Conservation (phyloP, 805 yeast genomes). For the Yueomyces sinensis region DNA sequence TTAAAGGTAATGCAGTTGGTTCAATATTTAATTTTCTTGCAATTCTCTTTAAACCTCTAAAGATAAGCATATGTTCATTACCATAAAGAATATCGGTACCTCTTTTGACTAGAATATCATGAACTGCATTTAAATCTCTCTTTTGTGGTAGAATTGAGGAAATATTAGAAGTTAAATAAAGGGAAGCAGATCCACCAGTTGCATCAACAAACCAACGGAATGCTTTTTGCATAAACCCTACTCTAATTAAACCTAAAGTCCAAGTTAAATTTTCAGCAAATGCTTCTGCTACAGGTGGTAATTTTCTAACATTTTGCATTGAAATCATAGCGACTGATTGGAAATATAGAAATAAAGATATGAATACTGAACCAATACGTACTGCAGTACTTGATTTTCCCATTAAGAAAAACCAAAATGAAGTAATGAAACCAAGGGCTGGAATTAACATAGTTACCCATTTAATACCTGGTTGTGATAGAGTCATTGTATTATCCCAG, state of each 20-base stretch:
- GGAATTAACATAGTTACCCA: constrained; percentile 94
- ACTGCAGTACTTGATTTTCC: constrained; percentile 89
- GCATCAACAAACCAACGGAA: constrained; percentile 79
- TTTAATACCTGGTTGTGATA: constrained; percentile 67
- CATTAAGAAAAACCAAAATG: constrained; percentile 70
- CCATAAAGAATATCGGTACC: constrained; percentile 30
- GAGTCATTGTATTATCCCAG: constrained; percentile 69
- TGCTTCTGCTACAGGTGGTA: constrained; percentile 89
- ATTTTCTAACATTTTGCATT: constrained; percentile 74
- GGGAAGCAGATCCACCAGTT: constrained; percentile 80
- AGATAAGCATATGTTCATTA: constrained; percentile 44
- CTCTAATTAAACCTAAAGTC: constrained; percentile 86
- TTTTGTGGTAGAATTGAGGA: constrained; percentile 61
- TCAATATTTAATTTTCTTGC: constrained; percentile 69
- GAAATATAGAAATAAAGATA: constrained; percentile 75
- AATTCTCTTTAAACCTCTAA: constrained; percentile 76
- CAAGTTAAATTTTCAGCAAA: constrained; percentile 91
- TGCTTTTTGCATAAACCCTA: constrained; percentile 70
- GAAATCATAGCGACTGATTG: constrained; percentile 77
- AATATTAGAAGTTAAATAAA: constrained; percentile 49
- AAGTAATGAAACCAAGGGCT: constrained; percentile 68
- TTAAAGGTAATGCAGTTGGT: constrained; percentile 66
- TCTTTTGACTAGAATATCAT: constrained; percentile 23
- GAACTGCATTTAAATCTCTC: constrained; percentile 4
- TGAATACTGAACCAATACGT: constrained; percentile 81